A percentile compares a stretch with the other conserved stretches of the same genome.
phyloP scores from a whole-genome alignment of 225 moss, liverwort and hornwort species.

The Climacium dendroides region DNA sequence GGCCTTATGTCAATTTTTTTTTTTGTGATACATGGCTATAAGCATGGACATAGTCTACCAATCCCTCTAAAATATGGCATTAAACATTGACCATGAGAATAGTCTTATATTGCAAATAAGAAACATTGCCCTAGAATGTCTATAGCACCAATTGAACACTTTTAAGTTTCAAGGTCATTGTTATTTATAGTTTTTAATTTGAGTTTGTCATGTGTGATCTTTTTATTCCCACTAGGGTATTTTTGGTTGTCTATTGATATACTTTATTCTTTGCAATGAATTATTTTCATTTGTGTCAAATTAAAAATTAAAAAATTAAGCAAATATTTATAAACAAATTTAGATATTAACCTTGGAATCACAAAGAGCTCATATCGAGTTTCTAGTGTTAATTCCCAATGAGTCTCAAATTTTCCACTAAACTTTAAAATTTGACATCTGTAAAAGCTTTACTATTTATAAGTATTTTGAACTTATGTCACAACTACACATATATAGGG shows the following conservation, averaged over 20 bases:
- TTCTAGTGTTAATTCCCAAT: too few relatives aligned
- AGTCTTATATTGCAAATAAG: background rate
- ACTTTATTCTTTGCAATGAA: background rate
- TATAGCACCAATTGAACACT: background rate
- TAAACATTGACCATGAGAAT: rapidly evolving
- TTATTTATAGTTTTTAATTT: background rate
- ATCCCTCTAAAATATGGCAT: background rate
- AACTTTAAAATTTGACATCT: too few relatives aligned
- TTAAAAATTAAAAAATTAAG: too few relatives aligned
- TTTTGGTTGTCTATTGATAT: background rate
- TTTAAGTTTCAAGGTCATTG: background rate
- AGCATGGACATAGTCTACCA: background rate
- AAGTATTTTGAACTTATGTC: too few relatives aligned
- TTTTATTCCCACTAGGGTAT: rapidly evolving
- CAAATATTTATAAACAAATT: too few relatives aligned
- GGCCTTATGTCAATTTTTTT: rapidly evolving
- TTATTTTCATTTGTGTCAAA: background rate
- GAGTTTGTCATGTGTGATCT: rapidly evolving
- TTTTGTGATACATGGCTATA: background rate
- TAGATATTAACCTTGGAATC: too few relatives aligned
- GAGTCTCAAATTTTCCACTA: too few relatives aligned
- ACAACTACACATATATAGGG: too few relatives aligned
- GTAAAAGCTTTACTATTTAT: too few relatives aligned
- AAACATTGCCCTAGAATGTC: rapidly evolving
- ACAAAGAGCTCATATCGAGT: too few relatives aligned